These are phyloP conservation scores for Tylopilus sp. DNA, from an alignment of 768 basidiomycete genomes.

Conservation along the genomic window DNA sequence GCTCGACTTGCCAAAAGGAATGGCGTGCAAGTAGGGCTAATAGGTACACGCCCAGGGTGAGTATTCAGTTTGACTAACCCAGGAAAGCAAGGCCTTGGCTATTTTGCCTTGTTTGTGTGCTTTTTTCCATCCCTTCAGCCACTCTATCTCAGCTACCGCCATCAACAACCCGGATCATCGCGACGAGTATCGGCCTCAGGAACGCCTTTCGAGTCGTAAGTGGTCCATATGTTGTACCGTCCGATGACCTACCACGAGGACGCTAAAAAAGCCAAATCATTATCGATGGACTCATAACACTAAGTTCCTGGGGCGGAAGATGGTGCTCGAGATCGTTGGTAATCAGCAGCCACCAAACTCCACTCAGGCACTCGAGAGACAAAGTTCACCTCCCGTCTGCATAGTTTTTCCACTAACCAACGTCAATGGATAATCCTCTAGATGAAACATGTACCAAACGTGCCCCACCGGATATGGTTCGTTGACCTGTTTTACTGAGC, in stretches of 20 bases:
- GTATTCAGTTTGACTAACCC: not conserved
- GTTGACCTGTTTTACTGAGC: too few species aligned
- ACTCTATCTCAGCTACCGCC: not conserved
- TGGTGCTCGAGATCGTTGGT: not conserved
- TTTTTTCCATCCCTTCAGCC: not conserved
- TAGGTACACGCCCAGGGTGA: not conserved
- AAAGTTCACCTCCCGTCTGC: constrained; percentile 3
- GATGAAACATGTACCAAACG: too few species aligned
- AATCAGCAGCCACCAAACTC: constrained; percentile 1
- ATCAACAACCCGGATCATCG: constrained; percentile 14
- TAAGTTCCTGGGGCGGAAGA: constrained; percentile 10
- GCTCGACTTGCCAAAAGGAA: not conserved
- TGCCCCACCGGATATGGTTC: not conserved
- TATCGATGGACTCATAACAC: not conserved
- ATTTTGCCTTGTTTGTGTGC: constrained; percentile 10
- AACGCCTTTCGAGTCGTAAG: not conserved
- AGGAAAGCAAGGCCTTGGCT: not conserved
- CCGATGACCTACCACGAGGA: constrained; percentile 15
- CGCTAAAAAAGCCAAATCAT: not conserved
- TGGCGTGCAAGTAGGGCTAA: not conserved
- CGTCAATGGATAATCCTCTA: not conserved
- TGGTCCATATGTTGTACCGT: not conserved
- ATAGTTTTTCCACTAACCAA: not conserved
- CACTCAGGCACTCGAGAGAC: not conserved
- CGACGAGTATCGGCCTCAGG: constrained; percentile 10